Evolutionary conservation across 164 flowering plant genomes (phyloP), one percentile per base, ranked within the genome.

Genomic region (Echeveria elegans): DNA sequence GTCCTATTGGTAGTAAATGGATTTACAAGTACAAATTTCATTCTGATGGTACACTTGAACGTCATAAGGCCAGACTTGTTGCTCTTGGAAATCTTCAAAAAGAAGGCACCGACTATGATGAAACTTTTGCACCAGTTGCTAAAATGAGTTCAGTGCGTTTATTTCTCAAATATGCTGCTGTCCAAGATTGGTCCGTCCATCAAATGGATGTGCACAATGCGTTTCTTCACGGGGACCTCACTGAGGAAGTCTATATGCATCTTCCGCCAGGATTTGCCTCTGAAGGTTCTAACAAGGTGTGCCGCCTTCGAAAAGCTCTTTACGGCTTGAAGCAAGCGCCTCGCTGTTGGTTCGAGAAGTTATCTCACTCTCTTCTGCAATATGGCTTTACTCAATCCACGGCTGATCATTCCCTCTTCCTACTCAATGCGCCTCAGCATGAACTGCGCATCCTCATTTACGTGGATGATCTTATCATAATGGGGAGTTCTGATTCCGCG

Each of bases 141-240:
- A 64, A 64, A 26, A 64, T 64, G 50, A 26, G 21, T 7, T 31
- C 65, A 9, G 65, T 63, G 2, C 21, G 65, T 2, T 10, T 24
- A 12, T 16, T 63, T 11, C 21, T 63, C 1, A 14, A 40, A 2
- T 6, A 31, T 2, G 65, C 65, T 1, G 65, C 65, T 0, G 29
- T 40, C 10, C 4, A 63, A 5, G 1, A n/a, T 2, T 63, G 65
- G 65, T 5, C n/a, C 12, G 30, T 66, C 0, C 16, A 26, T 38
- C 65, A 63, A 30, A 63, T 63, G 65, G 65, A 32, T 63, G 65
- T 63, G 2, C 36, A 32, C 19, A 63, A 63, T 23, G 36, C 65
- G 14, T 63, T 63, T 28, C 65, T 63, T 63, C 65, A 63, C 32
- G 36, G 65, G 1, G 65, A 63, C 28, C 1, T 58, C 2, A 8